These are phyloP conservation scores for Erodium maritimum DNA, from an alignment of 345 rosid species.

Conservation along the genomic window DNA sequence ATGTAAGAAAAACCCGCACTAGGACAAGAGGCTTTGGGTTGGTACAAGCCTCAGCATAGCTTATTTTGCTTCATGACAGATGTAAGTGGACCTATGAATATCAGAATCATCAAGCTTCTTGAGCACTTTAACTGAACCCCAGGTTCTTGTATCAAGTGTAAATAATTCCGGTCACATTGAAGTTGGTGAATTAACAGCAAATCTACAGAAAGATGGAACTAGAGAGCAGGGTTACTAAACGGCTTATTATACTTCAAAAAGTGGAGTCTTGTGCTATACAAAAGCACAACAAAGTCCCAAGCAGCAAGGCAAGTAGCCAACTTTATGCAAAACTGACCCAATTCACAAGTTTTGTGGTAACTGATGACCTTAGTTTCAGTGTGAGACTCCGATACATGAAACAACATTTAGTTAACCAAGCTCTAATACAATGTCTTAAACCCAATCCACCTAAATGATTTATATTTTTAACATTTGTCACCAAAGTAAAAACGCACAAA, in stretches of 20 bases:
- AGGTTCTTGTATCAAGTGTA: neutral
- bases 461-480: too few species aligned
- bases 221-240: constrained; percentile 11
- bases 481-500: neutral
- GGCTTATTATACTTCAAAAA: constrained; percentile 20
- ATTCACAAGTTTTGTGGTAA: neutral
- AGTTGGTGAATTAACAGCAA: neutral
- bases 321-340: neutral
- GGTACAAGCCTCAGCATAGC: too few species aligned
- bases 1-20: neutral
- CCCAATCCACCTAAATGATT: too few species aligned
- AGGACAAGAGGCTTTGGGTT: neutral
- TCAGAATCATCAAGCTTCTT: too few species aligned
- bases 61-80: neutral
- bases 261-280: constrained; percentile 35
- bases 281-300: constrained; percentile 19
- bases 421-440: too few species aligned
- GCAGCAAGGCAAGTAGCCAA: constrained; percentile 26
- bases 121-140: too few species aligned
- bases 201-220: constrained; percentile 18
- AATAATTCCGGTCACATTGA: neutral
- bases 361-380: neutral
- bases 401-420: too few species aligned
- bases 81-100: neutral
- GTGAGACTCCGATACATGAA: too few species aligned